These are phyloP conservation scores for Xylariaceae sp. DNA, from an alignment of 2,329 filamentous ascomycete genomes.

Conservation along the genomic window DNA sequence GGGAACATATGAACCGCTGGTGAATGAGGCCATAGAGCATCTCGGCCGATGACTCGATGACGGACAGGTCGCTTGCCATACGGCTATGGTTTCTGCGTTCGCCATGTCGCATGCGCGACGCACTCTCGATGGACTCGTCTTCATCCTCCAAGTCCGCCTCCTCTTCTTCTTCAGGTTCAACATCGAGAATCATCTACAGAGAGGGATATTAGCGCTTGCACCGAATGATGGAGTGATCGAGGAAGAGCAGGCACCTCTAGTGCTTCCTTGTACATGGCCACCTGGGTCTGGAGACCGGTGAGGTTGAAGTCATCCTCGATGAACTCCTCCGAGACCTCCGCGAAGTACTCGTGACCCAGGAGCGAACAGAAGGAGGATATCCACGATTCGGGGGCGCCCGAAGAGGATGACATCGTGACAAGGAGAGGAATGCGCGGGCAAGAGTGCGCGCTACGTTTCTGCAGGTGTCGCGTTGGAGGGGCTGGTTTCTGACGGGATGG, in stretches of 20 bases:
- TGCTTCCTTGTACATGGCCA: constrained; percentile 98
- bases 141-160: constrained; percentile 69
- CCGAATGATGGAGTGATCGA: background rate
- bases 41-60: constrained; percentile 97
- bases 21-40: constrained; percentile 97
- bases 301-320: constrained; percentile 99
- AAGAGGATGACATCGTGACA: constrained; percentile 53
- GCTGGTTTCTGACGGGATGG: constrained; percentile 9
- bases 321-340: constrained; percentile 97
- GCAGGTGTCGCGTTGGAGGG: constrained; percentile 10
- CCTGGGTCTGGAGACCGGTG: constrained; percentile 89
- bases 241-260: constrained; percentile 57
- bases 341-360: constrained; percentile 96
- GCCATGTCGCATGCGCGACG: constrained; percentile 48
- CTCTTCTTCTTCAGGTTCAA: constrained; percentile 91
- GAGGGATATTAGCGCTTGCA: constrained; percentile 19
- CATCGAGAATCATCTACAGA: constrained; percentile 85
- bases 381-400: constrained; percentile 76
- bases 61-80: constrained; percentile 85
- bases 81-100: constrained; percentile 75
- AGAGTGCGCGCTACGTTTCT: constrained; percentile 4
- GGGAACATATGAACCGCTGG: constrained; percentile 95
- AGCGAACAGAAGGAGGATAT: constrained; percentile 96
- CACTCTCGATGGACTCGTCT: constrained; percentile 62
- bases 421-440: background rate